Evolutionary conservation across 192 early-diverging fungal genomes (phyloP), one percentile per base, ranked within the genome.

Genomic region (Umbelopsis sp.): DNA sequence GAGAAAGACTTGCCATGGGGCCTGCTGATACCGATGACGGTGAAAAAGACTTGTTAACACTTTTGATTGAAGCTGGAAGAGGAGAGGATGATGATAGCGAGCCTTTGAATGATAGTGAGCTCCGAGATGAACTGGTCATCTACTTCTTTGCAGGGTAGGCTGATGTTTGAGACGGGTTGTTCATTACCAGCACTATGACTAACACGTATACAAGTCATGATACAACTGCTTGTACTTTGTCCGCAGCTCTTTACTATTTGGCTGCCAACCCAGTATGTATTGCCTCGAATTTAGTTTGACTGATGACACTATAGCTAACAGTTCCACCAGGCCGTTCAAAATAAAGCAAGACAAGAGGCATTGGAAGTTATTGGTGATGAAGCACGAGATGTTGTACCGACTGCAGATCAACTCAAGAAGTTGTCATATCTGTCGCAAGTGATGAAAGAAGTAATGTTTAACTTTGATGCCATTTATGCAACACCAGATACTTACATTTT

Each of bases 141-240:
- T 86, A 86, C 77, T 87, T 81, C 76, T 76, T 87, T 22, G 86
- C 86, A 47, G 86, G 86, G 44, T 65, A 52, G 15, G 65, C 3
- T 71, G 82, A n/a, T 61, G 73, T 30, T 15, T 51, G 3, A 27
- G 12, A 23, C 27, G 18, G 8, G 18, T 22, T 49, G 35, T 12
- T 22, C n/a, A 15, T 53, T 46, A 9, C 13, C 35, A 20, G 2
- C 27, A 46, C 21, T 9, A 37, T 46, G 18, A 45, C 30, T 37
- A 46, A 20, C 13, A 0, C 25, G 9, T 9, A 44, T 1, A 7
- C 1, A 16, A 55, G 69, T n/a, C 74, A 75, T 48, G 74, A 75
- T 35, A 75, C 74, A 23, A 75, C 74, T 53, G 35, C 74, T 6
- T 27, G 66, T 23, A 69, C 79, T 2, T 49, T 87, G 4, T 68